Evolutionary conservation across 1,139 yeast species (phyloP), one percentile per base, ranked within the genome.

Genomic region (Zygoascus sp.): DNA sequence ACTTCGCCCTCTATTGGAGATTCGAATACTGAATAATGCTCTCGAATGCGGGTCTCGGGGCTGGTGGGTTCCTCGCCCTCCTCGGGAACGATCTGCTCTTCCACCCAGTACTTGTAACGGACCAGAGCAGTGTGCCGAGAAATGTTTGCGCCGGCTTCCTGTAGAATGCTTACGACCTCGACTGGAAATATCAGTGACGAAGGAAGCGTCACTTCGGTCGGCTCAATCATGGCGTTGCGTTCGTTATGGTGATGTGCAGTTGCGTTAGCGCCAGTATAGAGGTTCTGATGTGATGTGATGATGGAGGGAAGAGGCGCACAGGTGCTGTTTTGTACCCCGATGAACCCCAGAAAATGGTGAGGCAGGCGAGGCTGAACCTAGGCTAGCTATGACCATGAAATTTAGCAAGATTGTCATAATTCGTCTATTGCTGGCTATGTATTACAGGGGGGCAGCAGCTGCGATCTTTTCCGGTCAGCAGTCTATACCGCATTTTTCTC

Each of bases 1-100:
- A 90, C 66, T 32, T 72, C 70, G 0, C 98, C 98, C 51, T 80
- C 85, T 30, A 88, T 75, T 1, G 97, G 97, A 35, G 83, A 75
- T 62, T 90, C 97, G 61, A 80, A 89, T 3, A 84, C 75, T 13
- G 67, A 67, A 48, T 65, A 63, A 51, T 69, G 67, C 53, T 68
- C 72, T 35, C 34, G 23, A 10, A 16, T 38, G 8, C 13, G 28
- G 3, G 21, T 32, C 43, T 54, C 54, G 7, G 32, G 34, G 7
- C 20, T 11, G n/a, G n/a, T n/a, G 20, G 56, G 57, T 10, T 46
- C 56, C 28, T 57, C 64, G 15, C 57, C 59, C 7, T 57, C 62
- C 17, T 58, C 63, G 51, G 67, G 51, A 63, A 73, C 53, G 53
- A 72, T 57, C 69, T 75, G 60, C 69, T 63, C 69, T 37, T 65